Base-by-base conservation (phyloP, 2,329 filamentous ascomycete species). In the Microcyclosporella mali region DNA sequence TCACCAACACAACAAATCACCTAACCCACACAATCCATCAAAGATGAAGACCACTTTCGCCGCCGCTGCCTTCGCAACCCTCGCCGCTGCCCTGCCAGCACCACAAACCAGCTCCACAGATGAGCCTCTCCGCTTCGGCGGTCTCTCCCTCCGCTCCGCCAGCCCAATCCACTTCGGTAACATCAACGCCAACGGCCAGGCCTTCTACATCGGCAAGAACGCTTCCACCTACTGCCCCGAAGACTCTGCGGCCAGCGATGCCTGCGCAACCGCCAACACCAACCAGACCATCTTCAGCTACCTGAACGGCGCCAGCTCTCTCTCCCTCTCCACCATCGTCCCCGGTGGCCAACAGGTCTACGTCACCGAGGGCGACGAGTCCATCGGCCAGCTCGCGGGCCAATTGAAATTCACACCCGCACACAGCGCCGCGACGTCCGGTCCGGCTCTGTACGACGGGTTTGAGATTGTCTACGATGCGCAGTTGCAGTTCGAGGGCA, bases 281-380 rank as follows among this genome's bases (percentile, higher is more conserved):
- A 40, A 36, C 32, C 40, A 43, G 37, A 52, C 40, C 45, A 57
- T 57, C 52, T 59, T 59, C 40, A 48, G 46, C 45, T 53, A 39
- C 46, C 49, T 50, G 30, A 34, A 31, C 40, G 58, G 58, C 43
- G 3, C 33, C 28, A n/a, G 47, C 32, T 31, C 30, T 16, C 32
- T 53, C 46, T 16, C 17, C 33, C 50, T 61, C 42, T 44, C 42
- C 40, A 50, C 50, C 32, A 32, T 41, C n/a, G 58, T 60, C 6
- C 58, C 59, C 11, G 58, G 56, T 35, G 58, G 59, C 33, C 58
- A 61, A 42, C 47, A 54, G 38, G 43, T 56, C 45, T 63, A 60
- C 53, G 52, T 62, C 40, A 55, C 56, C n/a, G 44, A 51, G 11
- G 44, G 44, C 7, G 48, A 46, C 15, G 33, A 34, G 6, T 27